phyloP scores from a whole-genome alignment of 2,329 filamentous ascomycete genomes.

The Fusarium anguioides region DNA sequence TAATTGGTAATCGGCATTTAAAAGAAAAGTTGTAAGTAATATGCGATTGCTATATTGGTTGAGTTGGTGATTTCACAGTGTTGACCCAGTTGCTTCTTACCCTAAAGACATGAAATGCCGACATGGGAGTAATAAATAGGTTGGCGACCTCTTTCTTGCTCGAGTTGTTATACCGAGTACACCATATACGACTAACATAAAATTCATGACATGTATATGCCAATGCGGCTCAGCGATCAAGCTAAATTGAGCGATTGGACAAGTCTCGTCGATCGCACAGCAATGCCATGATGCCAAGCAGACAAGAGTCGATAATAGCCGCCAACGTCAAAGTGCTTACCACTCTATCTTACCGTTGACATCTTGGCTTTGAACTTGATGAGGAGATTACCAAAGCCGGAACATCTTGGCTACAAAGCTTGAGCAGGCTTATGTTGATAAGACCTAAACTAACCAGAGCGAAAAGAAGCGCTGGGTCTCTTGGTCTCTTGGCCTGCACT shows the following conservation, averaged over 20 bases:
- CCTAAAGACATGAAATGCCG: not conserved
- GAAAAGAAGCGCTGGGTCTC: not conserved
- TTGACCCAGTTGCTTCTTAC: not conserved
- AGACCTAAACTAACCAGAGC: not conserved
- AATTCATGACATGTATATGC: not conserved
- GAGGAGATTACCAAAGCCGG: conserved; percentile 15
- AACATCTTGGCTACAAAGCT: conserved; percentile 40
- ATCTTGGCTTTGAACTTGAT: conserved; percentile 3
- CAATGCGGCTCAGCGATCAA: not conserved
- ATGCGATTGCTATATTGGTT: not conserved
- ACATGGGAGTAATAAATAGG: not conserved
- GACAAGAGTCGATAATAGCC: not conserved
- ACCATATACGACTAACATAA: no score
- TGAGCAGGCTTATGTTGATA: conserved; percentile 34
- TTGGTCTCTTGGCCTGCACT: conserved; percentile 36
- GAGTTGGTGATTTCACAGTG: no score
- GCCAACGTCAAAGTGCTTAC: not conserved
- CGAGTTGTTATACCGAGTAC: no score
- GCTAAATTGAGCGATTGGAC: not conserved
- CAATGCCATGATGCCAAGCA: conserved; percentile 3
- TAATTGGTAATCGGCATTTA: no score
- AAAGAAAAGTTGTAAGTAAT: not conserved
- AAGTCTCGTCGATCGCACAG: not conserved
- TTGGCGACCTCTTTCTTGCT: not conserved
- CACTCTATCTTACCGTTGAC: not conserved